These are phyloP conservation scores for Penicillium coffeae DNA, from an alignment of 495 filamentous ascomycete genomes.

Conservation along the genomic window DNA sequence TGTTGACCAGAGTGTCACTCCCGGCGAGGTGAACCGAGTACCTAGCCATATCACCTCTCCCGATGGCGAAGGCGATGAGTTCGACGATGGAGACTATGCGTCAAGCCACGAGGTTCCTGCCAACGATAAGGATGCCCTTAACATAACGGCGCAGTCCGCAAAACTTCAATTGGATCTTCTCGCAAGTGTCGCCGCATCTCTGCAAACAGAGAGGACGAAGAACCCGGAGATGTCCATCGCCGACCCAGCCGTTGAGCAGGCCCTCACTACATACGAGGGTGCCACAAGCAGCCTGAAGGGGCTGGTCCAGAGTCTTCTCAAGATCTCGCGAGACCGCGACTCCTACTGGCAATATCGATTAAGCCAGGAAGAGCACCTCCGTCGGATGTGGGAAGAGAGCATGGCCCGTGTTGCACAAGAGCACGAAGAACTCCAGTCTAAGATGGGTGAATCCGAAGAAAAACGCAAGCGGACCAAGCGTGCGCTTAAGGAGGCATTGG, in stretches of 20 bases:
- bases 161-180: constrained; percentile 89
- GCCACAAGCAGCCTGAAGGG: constrained; percentile 85
- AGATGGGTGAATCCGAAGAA: constrained; percentile 83
- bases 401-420: constrained; percentile 92
- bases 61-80: constrained; percentile 73
- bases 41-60: constrained; percentile 44
- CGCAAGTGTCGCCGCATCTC: constrained; percentile 73
- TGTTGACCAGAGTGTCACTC: constrained; percentile 55
- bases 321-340: constrained; percentile 89
- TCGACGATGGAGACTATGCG: constrained; percentile 77
- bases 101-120: constrained; percentile 72
- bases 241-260: constrained; percentile 71
- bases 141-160: constrained; percentile 92
- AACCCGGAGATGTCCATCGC: constrained; percentile 67
- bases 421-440: constrained; percentile 83
- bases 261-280: constrained; percentile 80
- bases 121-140: constrained; percentile 82
- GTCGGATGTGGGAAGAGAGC: constrained; percentile 96
- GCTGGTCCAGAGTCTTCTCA: constrained; percentile 79
- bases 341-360: constrained; percentile 95
- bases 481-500: constrained; percentile 82
- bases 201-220: constrained; percentile 66
- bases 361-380: constrained; percentile 80
- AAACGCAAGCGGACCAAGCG: constrained; percentile 87
- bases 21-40: constrained; percentile 46